phyloP scores from a whole-genome alignment of 805 yeast species.

The Ascoidea rubescens region DNA sequence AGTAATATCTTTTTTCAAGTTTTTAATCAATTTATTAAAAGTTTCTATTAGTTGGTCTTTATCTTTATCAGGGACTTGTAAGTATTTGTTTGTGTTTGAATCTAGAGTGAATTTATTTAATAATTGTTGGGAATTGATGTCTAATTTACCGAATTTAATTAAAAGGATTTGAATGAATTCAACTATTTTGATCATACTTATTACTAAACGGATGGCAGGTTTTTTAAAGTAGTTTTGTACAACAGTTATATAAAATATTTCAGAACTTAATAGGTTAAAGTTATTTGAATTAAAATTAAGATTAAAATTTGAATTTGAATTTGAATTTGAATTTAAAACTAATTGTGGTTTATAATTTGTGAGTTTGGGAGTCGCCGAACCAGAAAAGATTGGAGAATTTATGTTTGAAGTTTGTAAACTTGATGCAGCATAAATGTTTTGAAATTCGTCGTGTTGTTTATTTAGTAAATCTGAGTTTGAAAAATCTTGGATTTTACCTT shows the following conservation, averaged over 20 bases:
- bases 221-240: conserved; percentile 20
- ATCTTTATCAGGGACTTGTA: not conserved
- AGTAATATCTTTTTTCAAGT: conserved; percentile 18
- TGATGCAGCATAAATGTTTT: not conserved
- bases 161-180: conserved; percentile 1
- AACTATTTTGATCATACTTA: conserved; percentile 18
- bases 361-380: conserved; percentile 22
- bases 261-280: conserved; percentile 2
- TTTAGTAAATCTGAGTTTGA: not conserved
- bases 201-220: conserved; percentile 15
- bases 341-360: conserved; percentile 8
- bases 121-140: not conserved
- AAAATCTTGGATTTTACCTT: conserved; percentile 4
- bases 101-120: not conserved
- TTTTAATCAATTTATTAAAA: conserved; percentile 16
- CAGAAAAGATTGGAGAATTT: conserved; percentile 14
- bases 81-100: not conserved
- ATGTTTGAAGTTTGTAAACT: conserved; percentile 2
- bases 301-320: not conserved
- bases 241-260: conserved; percentile 16
- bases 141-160: conserved; percentile 1
- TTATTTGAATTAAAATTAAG: not conserved
- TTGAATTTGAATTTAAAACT: conserved; percentile 4
- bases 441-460: not conserved
- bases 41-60: not conserved